These are phyloP conservation scores for Dysphania ambrosioides DNA, from an alignment of 148 eudicot genomes.

Conservation along the genomic window DNA sequence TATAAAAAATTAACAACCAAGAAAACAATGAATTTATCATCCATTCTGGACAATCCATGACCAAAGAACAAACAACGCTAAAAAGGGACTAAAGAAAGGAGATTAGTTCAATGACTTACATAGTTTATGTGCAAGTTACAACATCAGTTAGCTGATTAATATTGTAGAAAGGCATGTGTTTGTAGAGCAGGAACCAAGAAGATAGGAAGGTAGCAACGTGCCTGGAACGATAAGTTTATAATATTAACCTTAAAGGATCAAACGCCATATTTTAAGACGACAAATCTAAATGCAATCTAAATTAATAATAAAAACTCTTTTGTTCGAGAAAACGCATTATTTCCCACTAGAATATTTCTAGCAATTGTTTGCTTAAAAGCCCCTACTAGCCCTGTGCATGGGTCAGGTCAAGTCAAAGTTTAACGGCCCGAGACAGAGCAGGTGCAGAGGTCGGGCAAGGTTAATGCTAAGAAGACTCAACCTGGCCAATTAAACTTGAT, in stretches of 20 bases:
- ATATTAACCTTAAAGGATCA: not conserved
- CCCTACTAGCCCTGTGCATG: too few relatives aligned
- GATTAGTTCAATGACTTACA: conserved; percentile 13
- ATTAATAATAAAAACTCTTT: too few relatives aligned
- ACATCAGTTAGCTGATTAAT: conserved; percentile 17
- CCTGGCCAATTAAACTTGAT: too few relatives aligned
- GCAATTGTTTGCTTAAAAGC: too few relatives aligned
- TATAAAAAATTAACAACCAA: conserved; percentile 7
- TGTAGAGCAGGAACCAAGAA: conserved; percentile 10
- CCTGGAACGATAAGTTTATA: not conserved
- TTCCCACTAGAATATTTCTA: too few relatives aligned
- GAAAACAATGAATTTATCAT: conserved; percentile 5
- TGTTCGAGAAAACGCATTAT: too few relatives aligned
- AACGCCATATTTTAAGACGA: not conserved
- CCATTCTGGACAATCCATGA: conserved; percentile 8
- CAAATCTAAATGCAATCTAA: not conserved
- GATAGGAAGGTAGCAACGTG: conserved; percentile 7
- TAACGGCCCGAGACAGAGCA: too few relatives aligned
- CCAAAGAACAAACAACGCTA: not conserved
- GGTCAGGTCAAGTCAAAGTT: too few relatives aligned
- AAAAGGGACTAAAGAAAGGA: not conserved
- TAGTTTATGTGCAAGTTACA: conserved; percentile 23
- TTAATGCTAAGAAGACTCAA: too few relatives aligned
- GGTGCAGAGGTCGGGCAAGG: too few relatives aligned
- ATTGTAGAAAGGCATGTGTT: conserved; percentile 9